Percentiles rank a stretch among this genome's conserved stretches.
phyloP scores from a whole-genome alignment of 2,329 filamentous ascomycete genomes.

The Exophiala aquamarina region DNA sequence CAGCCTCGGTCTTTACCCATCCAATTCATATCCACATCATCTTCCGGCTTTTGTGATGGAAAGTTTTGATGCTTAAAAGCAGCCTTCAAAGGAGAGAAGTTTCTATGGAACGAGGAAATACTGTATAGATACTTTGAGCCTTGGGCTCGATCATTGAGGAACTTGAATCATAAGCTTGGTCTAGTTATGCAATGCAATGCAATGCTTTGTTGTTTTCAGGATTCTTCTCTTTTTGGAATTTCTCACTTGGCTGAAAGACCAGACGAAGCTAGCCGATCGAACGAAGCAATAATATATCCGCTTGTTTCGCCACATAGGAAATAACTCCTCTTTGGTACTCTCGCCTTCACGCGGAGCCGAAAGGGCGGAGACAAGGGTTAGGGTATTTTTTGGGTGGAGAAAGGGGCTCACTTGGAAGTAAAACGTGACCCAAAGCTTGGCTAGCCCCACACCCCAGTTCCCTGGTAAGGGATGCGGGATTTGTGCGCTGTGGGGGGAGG shows the following conservation, averaged over 20 bases:
- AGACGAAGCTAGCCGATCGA: conserved; percentile 4
- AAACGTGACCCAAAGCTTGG: conserved; percentile 5
- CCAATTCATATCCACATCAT: conserved; percentile 6
- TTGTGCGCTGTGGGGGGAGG: conserved; percentile 4
- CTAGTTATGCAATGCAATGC: conserved; percentile 4
- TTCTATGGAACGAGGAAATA: conserved; percentile 5
- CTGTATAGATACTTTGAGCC: conserved; percentile 3
- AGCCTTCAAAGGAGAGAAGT: conserved; percentile 5
- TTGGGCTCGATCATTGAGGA: conserved; percentile 5
- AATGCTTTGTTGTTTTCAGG: conserved; percentile 6
- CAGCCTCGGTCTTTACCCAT: conserved; percentile 6
- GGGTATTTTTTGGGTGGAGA: conserved; percentile 5
- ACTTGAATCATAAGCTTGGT: conserved; percentile 7
- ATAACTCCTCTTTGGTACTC: conserved; percentile 6
- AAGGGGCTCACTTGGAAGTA: conserved; percentile 5
- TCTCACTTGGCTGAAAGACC: conserved; percentile 5
- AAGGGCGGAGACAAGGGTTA: conserved; percentile 5
- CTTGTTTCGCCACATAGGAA: conserved; percentile 6
- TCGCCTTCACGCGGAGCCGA: conserved; percentile 5
- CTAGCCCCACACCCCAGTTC: conserved; percentile 5
- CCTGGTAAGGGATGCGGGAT: conserved; percentile 5
- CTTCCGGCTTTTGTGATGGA: conserved; percentile 5
- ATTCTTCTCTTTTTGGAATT: conserved; percentile 6
- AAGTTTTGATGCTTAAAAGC: conserved; percentile 5
- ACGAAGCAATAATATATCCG: conserved; percentile 7